Percentiles rank a stretch among this genome's conserved stretches.
Evolutionary conservation across 805 yeast species (phyloP).

Genomic region (Scheffersomyces lignosus): DNA sequence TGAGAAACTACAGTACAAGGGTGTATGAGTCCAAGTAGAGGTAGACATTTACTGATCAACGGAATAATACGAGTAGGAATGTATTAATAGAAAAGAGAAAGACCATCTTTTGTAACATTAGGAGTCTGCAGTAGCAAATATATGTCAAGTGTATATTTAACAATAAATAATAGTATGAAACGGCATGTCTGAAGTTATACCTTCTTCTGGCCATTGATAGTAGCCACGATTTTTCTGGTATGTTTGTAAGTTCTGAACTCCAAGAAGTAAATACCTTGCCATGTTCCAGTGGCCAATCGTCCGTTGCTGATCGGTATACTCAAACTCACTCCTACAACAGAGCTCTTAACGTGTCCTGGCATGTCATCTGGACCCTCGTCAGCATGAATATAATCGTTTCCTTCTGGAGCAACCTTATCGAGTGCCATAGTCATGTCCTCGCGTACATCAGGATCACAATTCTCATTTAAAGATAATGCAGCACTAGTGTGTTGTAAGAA

Average conservation of each 20-base stretch:
- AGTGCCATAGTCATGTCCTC: slow-evolving; percentile 64
- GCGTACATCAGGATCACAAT: slow-evolving; percentile 78
- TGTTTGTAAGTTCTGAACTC: slow-evolving; percentile 71
- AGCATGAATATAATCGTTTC: slow-evolving; percentile 53
- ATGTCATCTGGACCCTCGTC: slow-evolving; percentile 85
- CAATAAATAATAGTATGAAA: slow-evolving; percentile 1
- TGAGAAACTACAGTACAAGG: slow-evolving; percentile 38
- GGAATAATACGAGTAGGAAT: too few species aligned
- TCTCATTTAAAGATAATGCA: slow-evolving; percentile 73
- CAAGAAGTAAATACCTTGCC: slow-evolving; percentile 81
- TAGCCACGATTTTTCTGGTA: slow-evolving; percentile 66
- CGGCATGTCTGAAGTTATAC: slow-evolving; percentile 1
- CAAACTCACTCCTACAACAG: slow-evolving; percentile 53
- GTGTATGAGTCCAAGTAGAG: slow-evolving; percentile 17
- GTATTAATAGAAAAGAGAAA: too few species aligned
- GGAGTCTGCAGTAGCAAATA: too few species aligned
- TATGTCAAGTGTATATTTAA: not conserved
- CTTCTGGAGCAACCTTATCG: slow-evolving; percentile 69
- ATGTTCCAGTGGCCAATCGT: slow-evolving; percentile 67
- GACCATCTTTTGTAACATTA: too few species aligned
- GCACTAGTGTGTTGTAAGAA: slow-evolving; percentile 82
- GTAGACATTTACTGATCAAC: too few species aligned
- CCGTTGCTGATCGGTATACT: slow-evolving; percentile 73
- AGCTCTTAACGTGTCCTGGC: slow-evolving; percentile 76
- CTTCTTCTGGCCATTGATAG: slow-evolving; percentile 60